phyloP scores from a whole-genome alignment of 1,284 basidiomycete genomes.

The Spongiforma sp. region DNA sequence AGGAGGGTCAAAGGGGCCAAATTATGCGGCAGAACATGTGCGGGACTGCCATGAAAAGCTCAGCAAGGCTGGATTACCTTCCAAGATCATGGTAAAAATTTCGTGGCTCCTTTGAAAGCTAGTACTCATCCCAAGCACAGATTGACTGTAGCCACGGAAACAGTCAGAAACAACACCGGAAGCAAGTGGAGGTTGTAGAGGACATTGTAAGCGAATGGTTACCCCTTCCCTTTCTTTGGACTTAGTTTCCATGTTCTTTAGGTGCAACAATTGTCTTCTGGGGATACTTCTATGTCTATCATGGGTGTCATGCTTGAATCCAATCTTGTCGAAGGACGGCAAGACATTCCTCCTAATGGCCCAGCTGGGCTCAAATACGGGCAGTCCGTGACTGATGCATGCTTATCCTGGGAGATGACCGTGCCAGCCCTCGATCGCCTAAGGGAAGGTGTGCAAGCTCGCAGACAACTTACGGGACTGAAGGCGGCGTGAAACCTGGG shows the following conservation, averaged over 20 bases:
- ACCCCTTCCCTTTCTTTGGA: neutral
- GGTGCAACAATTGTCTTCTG: constrained; percentile 74
- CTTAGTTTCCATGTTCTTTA: constrained; percentile 33
- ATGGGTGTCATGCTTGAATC: constrained; percentile 99
- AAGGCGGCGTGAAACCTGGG: constrained; percentile 26
- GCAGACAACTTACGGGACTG: constrained; percentile 58
- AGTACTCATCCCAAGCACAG: constrained; percentile 42
- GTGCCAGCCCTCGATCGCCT: constrained; percentile 81
- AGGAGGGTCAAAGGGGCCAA: constrained; percentile 86
- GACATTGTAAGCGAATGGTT: constrained; percentile 68
- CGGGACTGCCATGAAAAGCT: constrained; percentile 80
- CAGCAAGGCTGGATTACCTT: constrained; percentile 77
- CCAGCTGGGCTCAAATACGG: constrained; percentile 85
- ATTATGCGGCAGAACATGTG: constrained; percentile 82
- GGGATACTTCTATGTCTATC: constrained; percentile 77
- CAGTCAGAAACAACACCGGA: constrained; percentile 85
- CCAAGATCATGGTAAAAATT: constrained; percentile 80
- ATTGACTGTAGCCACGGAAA: constrained; percentile 98
- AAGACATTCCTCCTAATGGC: constrained; percentile 84
- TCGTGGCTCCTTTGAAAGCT: neutral
- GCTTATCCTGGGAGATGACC: constrained; percentile 90
- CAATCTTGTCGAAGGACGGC: constrained; percentile 89
- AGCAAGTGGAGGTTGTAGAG: constrained; percentile 85
- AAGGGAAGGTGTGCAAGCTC: constrained; percentile 78
- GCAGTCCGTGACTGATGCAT: constrained; percentile 90